Evolutionary conservation across 176 grass and related monocot species (phyloP), one percentile per base, ranked within the genome.

Genomic region (Musa schizocarpa): DNA sequence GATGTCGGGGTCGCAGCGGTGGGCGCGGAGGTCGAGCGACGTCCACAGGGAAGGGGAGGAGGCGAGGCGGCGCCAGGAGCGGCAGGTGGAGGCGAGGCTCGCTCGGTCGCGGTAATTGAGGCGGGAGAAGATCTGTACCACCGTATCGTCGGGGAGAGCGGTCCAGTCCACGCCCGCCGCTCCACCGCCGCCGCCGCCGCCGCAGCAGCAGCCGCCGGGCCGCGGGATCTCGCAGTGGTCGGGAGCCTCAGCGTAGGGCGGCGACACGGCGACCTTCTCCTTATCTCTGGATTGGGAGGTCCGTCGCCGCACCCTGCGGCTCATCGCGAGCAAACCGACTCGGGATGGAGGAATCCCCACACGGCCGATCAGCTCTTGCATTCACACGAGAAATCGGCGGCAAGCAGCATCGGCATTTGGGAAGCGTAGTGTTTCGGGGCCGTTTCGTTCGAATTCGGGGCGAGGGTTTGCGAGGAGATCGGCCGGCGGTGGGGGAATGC

Each of bases 61-160:
- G 29, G 88, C 90, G 20, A 94, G 86, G 29, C 61, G 69, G 19
- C 90, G 81, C 95, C 95, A 99, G 7, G 84, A 53, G 63, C 70
- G 82, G 81, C 95, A 99, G 50, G 88, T 81, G 27, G 84, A 84
- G 52, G 84, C 88, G 67, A 94, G 55, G 81, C 80, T 91, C 2
- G 88, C 95, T 16, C 95, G 86, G 88, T 94, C 90, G 57, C 88
- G 88, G 82, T 99, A 99, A 79, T 91, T 99, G 16, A 99, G 86
- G 65, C 75, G 82, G 8, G 82, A 71, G 81, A 99, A 99, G 59
- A 99, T 86, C 82, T 94, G 95, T 80, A 94, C 65, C 27, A 94
- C 88, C 72, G 90, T 84, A 51, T 99, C 95, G 52, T 94, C 86
- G 17, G 90, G 90, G 11, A 99, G 78, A 65, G 68, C 78, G 68